These are phyloP conservation scores for Astrocystis sublimbata DNA, from an alignment of 495 filamentous ascomycete genomes.

Conservation along the genomic window DNA sequence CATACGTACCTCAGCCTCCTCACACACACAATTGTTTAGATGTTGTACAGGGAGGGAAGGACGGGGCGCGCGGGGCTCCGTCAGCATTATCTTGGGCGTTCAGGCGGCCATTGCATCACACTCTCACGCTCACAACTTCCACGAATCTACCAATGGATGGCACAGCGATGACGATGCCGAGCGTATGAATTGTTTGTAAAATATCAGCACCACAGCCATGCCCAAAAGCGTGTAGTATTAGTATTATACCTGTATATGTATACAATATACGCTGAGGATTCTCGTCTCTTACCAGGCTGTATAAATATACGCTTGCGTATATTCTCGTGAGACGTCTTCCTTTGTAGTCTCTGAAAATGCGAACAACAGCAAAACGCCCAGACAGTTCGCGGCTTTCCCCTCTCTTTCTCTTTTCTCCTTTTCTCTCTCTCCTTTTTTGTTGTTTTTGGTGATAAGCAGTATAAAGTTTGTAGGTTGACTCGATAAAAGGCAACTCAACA, in stretches of 20 bases:
- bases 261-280: not conserved
- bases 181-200: not conserved
- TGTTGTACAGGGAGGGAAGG: constrained; percentile 4
- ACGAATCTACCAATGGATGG: not conserved
- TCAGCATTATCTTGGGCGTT: constrained; percentile 19
- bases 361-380: not conserved
- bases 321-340: too few relatives aligned
- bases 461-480: too few relatives aligned
- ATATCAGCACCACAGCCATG: not conserved
- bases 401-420: not conserved
- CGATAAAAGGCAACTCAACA: too few relatives aligned
- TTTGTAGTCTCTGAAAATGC: not conserved
- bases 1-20: constrained; percentile 1
- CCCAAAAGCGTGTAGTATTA: not conserved
- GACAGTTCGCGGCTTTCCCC: not conserved
- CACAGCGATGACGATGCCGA: not conserved
- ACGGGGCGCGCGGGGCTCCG: not conserved
- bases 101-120: constrained; percentile 16
- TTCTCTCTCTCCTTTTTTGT: too few relatives aligned
- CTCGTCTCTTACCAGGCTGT: not conserved
- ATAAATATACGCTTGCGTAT: not conserved
- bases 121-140: not conserved
- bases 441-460: too few relatives aligned
- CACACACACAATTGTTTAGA: not conserved
- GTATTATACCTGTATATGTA: not conserved